Conservation (phyloP, 2,329 filamentous ascomycete species). For the Drechslerella stenobrocha region DNA sequence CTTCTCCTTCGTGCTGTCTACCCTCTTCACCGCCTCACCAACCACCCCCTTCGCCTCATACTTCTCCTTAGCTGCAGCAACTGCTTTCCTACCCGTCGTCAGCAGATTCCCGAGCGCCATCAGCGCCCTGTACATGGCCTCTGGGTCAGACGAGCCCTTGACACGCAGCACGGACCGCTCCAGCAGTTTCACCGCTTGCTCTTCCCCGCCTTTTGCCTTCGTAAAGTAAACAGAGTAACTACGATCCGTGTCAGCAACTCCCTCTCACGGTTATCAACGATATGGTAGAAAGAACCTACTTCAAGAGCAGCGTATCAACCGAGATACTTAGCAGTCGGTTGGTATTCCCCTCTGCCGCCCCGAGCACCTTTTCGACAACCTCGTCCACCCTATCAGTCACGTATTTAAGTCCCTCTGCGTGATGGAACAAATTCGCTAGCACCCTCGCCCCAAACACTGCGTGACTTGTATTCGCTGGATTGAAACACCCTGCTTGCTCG, state of each 20-base stretch:
- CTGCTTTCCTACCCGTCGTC: conserved; percentile 61
- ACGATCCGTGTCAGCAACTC: conserved; percentile 18
- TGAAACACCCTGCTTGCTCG: conserved; percentile 63
- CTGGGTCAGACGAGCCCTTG: conserved; percentile 70
- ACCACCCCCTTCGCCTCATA: conserved; percentile 57
- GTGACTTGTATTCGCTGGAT: conserved; percentile 69
- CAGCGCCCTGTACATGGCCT: conserved; percentile 79
- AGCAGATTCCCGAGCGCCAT: conserved; percentile 81
- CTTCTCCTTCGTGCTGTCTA: conserved; percentile 57
- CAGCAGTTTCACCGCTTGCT: conserved; percentile 59
- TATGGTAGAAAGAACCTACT: conserved; percentile 57
- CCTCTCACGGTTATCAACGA: not conserved
- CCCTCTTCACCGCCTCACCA: conserved; percentile 57
- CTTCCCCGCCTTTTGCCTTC: conserved; percentile 50
- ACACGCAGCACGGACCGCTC: conserved; percentile 68
- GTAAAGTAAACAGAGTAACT: conserved; percentile 71
- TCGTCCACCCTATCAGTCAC: conserved; percentile 64
- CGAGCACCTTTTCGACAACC: conserved; percentile 67
- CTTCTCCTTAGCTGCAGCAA: conserved; percentile 58
- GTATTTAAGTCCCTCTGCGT: conserved; percentile 69
- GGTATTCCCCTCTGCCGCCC: conserved; percentile 58
- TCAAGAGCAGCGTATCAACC: conserved; percentile 78
- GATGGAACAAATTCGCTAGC: conserved; percentile 81
- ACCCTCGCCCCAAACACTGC: conserved; percentile 82
- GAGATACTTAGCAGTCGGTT: conserved; percentile 85